Evolutionary conservation across 2,329 filamentous ascomycete species (phyloP).

Genomic region (Alternaria panax): DNA sequence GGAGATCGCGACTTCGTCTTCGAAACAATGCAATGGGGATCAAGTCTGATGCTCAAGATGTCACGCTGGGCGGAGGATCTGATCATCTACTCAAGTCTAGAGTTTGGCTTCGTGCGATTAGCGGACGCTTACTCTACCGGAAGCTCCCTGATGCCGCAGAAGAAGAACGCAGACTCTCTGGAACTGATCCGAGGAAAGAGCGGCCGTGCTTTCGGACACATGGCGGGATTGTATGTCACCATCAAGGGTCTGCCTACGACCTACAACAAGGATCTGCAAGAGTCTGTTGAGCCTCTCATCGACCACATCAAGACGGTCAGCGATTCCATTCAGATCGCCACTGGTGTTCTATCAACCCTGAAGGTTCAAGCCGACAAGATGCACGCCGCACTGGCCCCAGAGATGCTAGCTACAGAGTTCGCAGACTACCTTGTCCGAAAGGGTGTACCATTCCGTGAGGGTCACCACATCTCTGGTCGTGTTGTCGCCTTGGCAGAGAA

Average conservation of each 20-base stretch:
- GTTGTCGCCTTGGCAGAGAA: slow-evolving; percentile 76
- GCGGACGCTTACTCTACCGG: slow-evolving; percentile 84
- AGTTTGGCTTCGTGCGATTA: slow-evolving; percentile 78
- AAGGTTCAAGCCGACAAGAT: slow-evolving; percentile 76
- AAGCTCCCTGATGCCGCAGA: slow-evolving; percentile 80
- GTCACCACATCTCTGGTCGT: slow-evolving; percentile 78
- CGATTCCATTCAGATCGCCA: slow-evolving; percentile 83
- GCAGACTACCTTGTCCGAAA: slow-evolving; percentile 70
- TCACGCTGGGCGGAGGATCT: slow-evolving; percentile 84
- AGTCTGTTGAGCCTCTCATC: slow-evolving; percentile 84
- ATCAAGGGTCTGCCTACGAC: slow-evolving; percentile 78
- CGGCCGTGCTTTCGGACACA: slow-evolving; percentile 79
- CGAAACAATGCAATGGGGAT: slow-evolving; percentile 81
- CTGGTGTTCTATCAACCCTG: slow-evolving; percentile 79
- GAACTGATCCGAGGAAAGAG: slow-evolving; percentile 79
- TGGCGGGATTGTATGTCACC: slow-evolving; percentile 80
- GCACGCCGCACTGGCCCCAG: slow-evolving; percentile 77
- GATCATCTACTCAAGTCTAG: slow-evolving; percentile 79
- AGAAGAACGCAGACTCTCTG: slow-evolving; percentile 81
- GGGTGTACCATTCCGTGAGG: slow-evolving; percentile 79
- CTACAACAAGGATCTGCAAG: slow-evolving; percentile 94
- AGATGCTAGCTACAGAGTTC: slow-evolving; percentile 80
- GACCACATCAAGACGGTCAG: slow-evolving; percentile 82
- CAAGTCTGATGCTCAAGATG: slow-evolving; percentile 80
- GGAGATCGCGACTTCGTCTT: slow-evolving; percentile 83